phyloP scores from a whole-genome alignment of 2,329 filamentous ascomycete genomes.

The Cladophialophora yegresii region DNA sequence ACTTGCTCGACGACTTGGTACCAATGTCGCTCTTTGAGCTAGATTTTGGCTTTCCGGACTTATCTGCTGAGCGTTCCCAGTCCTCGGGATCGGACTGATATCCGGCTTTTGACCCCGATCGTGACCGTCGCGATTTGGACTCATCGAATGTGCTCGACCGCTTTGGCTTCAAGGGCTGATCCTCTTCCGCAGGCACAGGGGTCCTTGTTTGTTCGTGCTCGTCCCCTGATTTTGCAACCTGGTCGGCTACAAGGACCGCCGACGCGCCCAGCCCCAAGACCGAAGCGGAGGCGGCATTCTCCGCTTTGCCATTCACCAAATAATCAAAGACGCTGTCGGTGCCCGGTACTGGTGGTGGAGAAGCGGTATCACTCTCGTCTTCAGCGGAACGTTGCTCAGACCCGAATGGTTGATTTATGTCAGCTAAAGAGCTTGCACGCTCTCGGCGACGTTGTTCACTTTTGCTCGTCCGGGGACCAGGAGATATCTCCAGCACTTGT shows the following conservation, averaged over 20 bases:
- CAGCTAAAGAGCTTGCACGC: conserved; percentile 25
- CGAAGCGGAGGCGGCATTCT: background rate
- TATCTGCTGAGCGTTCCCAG: conserved; percentile 23
- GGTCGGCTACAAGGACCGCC: conserved; percentile 6
- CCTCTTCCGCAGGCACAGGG: background rate
- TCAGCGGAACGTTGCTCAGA: background rate
- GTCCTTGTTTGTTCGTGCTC: background rate
- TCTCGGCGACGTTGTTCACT: conserved; percentile 31
- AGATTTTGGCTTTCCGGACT: conserved; percentile 14
- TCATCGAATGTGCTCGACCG: conserved; percentile 19
- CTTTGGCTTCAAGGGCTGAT: conserved; percentile 7
- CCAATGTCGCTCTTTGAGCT: conserved; percentile 27
- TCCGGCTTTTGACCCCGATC: conserved; percentile 13
- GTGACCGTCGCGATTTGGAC: conserved; percentile 6
- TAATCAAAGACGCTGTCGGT: conserved; percentile 24
- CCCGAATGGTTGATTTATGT: background rate
- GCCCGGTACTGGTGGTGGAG: background rate
- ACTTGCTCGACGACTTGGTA: conserved; percentile 4
- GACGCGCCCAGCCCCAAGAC: conserved; percentile 14
- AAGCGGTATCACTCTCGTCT: background rate
- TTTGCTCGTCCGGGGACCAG: conserved; percentile 18
- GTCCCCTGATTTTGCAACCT: background rate
- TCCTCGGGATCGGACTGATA: conserved; percentile 32
- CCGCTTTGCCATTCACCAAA: conserved; percentile 16
- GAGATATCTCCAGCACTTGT: background rate